Percentiles rank a stretch among this genome's conserved stretches.
phyloP scores from a whole-genome alignment of 2,329 filamentous ascomycete genomes.

The Byssothecium circinans region DNA sequence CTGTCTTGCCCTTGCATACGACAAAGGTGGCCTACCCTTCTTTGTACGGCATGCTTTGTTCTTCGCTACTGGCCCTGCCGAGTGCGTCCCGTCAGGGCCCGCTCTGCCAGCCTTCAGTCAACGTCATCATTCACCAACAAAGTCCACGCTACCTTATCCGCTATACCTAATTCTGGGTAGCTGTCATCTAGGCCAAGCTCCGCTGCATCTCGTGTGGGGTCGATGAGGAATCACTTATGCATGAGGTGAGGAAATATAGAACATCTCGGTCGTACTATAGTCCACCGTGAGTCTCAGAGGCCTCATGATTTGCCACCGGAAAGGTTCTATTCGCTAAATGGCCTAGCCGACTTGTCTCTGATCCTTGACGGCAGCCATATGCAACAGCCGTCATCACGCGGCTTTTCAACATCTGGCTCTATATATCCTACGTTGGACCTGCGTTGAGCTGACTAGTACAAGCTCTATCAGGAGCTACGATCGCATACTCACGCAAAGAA shows the following conservation, averaged over 20 bases:
- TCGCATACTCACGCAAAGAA: background rate
- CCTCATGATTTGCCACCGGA: conserved; percentile 30
- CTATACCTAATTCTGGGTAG: conserved; percentile 6
- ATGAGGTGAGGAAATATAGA: conserved; percentile 12
- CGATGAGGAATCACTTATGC: conserved; percentile 15
- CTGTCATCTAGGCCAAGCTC: background rate
- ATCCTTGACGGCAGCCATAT: conserved; percentile 20
- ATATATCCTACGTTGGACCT: conserved; percentile 2
- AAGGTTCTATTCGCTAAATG: conserved; percentile 5
- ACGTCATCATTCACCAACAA: conserved; percentile 10
- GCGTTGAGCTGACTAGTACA: background rate
- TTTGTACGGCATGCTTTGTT: conserved; percentile 3
- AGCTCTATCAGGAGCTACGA: background rate
- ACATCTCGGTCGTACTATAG: conserved; percentile 23
- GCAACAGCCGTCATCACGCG: conserved; percentile 15
- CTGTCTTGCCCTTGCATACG: background rate
- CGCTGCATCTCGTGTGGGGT: conserved; percentile 14
- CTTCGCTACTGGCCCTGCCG: background rate
- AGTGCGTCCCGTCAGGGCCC: conserved; percentile 2
- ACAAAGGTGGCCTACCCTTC: too few species aligned
- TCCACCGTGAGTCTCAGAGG: conserved; percentile 21
- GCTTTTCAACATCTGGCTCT: conserved; percentile 9
- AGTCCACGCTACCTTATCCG: conserved; percentile 5
- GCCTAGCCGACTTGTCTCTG: conserved; percentile 21
- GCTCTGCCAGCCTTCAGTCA: conserved; percentile 1